These are phyloP conservation scores for Camillea tinctor DNA, from an alignment of 2,329 filamentous ascomycete species.

Conservation along the genomic window DNA sequence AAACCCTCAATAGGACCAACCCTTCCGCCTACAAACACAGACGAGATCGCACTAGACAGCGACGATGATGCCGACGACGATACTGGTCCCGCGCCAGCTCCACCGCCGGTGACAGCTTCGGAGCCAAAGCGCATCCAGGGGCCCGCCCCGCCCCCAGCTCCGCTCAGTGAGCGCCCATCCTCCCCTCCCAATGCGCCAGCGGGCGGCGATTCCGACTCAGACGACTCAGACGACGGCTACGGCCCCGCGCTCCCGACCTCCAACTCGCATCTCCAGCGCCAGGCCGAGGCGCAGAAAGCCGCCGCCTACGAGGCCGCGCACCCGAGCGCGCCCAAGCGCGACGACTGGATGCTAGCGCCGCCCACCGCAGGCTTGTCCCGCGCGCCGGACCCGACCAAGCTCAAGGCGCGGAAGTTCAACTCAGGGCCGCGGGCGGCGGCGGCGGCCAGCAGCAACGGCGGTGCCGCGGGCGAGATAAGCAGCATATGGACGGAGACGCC, in stretches of 20 bases:
- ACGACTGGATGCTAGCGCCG: constrained; percentile 81
- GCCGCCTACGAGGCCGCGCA: constrained; percentile 28
- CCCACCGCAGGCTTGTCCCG: constrained; percentile 55
- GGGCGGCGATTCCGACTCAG: constrained; percentile 35
- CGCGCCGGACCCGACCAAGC: constrained; percentile 78
- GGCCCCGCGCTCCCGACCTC: constrained; percentile 58
- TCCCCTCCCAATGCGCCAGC: constrained; percentile 25
- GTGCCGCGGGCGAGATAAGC: constrained; percentile 49
- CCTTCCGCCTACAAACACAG: constrained; percentile 31
- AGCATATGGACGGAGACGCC: constrained; percentile 90
- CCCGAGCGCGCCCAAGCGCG: constrained; percentile 59
- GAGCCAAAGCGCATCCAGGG: constrained; percentile 37
- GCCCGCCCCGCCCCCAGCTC: constrained; percentile 43
- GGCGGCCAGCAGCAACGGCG: constrained; percentile 27
- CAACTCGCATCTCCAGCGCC: constrained; percentile 27
- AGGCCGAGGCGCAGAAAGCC: constrained; percentile 30
- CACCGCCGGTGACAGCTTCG: constrained; percentile 9
- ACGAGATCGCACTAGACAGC: constrained; percentile 47
- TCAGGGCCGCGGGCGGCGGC: constrained; percentile 51
- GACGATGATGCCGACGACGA: constrained; percentile 38
- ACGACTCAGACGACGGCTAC: constrained; percentile 56
- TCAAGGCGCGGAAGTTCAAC: constrained; percentile 79
- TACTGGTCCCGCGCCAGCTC: constrained; percentile 4
- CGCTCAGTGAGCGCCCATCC: constrained; percentile 38
- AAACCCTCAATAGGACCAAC: constrained; percentile 5